Percentiles rank a stretch among this genome's conserved stretches.
Evolutionary conservation across 345 rosid genomes (phyloP).

Genomic region (Odontarrhena argentea): DNA sequence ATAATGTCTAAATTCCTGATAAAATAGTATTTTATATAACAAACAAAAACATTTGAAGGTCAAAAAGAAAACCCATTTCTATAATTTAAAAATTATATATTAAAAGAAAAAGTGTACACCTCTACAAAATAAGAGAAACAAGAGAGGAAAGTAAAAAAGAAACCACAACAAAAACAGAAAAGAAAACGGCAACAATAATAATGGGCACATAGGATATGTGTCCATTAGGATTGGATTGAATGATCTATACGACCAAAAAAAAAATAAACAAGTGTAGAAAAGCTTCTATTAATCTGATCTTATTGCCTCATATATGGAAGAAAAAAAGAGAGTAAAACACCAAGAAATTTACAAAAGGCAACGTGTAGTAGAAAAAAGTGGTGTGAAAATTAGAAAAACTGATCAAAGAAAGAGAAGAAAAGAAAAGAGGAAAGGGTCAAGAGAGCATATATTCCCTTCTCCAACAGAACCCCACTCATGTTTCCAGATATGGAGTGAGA

Average conservation of each 20-base stretch:
- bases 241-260: slow-evolving; percentile 32
- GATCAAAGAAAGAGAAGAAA: slow-evolving; percentile 31
- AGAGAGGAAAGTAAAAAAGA: neutral
- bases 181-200: slow-evolving; percentile 26
- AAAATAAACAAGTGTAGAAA: slow-evolving; percentile 32
- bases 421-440: slow-evolving; percentile 52
- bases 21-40: neutral
- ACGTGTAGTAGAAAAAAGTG: slow-evolving; percentile 18
- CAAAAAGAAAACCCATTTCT: neutral
- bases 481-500: slow-evolving; percentile 80
- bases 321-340: slow-evolving; percentile 32
- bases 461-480: slow-evolving; percentile 71
- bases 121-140: slow-evolving; percentile 9
- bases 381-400: slow-evolving; percentile 39
- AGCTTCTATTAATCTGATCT: slow-evolving; percentile 36
- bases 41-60: neutral
- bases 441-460: slow-evolving; percentile 81
- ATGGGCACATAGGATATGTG: slow-evolving; percentile 24
- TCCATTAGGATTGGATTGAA: slow-evolving; percentile 28
- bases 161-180: slow-evolving; percentile 1
- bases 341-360: slow-evolving; percentile 26
- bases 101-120: no score
- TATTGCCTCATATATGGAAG: slow-evolving; percentile 64
- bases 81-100: slow-evolving; percentile 1
- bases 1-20: no score